phyloP scores from a whole-genome alignment of 1,284 basidiomycete genomes.

The Inonotus hispidus region DNA sequence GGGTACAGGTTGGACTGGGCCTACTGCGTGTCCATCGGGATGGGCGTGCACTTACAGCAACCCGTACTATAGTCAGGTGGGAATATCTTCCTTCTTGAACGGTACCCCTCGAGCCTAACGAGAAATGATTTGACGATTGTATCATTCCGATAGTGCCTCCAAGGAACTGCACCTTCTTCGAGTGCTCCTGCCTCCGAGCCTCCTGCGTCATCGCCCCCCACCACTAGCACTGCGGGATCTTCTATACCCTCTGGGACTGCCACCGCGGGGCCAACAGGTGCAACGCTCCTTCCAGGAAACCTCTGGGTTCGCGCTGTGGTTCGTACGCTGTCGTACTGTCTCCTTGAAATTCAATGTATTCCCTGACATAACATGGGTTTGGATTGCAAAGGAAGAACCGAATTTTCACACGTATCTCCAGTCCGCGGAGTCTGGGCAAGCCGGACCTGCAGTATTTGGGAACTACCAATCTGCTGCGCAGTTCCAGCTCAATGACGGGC shows the following conservation, averaged over 20 bases:
- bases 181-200: constrained; percentile 19
- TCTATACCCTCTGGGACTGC: constrained; percentile 16
- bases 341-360: not conserved
- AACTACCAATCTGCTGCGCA: constrained; percentile 45
- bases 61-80: constrained; percentile 35
- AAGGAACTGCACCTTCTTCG: constrained; percentile 27
- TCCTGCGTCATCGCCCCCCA: constrained; percentile 26
- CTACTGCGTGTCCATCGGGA: constrained; percentile 42
- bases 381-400: constrained; percentile 41
- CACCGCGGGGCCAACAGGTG: constrained; percentile 20
- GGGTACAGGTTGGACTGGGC: constrained; percentile 44
- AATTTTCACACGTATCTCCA: constrained; percentile 64
- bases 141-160: constrained; percentile 39
- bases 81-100: too few species aligned
- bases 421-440: constrained; percentile 40
- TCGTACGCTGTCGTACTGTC: constrained; percentile 22
- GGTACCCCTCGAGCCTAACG: too few species aligned
- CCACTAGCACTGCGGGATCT: constrained; percentile 35
- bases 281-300: constrained; percentile 40
- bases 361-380: not conserved
- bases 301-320: constrained; percentile 61
- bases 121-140: not conserved
- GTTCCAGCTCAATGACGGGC: constrained; percentile 49
- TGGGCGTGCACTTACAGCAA: constrained; percentile 43
- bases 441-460: constrained; percentile 46